Evolutionary conservation across 139 green algal genomes (phyloP), one percentile per base, ranked within the genome.

Genomic region (Chlamydomonas sphaeroides): DNA sequence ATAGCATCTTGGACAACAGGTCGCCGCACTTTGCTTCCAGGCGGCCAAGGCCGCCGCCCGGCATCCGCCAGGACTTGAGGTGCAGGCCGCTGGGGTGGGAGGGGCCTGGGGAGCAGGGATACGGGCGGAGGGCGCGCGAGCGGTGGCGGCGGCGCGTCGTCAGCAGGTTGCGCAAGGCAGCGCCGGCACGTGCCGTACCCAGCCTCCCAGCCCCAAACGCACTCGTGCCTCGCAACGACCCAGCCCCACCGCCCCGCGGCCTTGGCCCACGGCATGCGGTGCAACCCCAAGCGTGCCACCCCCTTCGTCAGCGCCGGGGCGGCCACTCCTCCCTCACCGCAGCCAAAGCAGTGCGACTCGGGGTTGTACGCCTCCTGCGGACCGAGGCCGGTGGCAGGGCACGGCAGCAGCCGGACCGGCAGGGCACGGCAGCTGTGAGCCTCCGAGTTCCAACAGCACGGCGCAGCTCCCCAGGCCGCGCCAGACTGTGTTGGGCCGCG

Each of bases 291-390:
- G 21, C 11, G 39, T 20, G 28, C 35, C n/a, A 5, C 2, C 8
- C 14, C 15, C 33, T 21, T 56, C 51, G 51, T 17, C 17, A 7
- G 51, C 14, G 51, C 18, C 15, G 63, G 18, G 17, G 6, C 15
- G 33, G 33, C 11, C 8, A 10, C 1, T 69, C 33, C 17, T n/a
- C 26, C 5, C 91, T 70, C 57, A 93, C 93, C 94, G 68, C 94
- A 98, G 25, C 94, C 94, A 71, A 93, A 98, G 70, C 94, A 98
- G 0, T 63, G 48, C 45, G 77, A 89, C 8, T 93, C 85, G 0
- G 93, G 92, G 2, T 91, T 96, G 86, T 96, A 96, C 0, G 92
- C 91, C 33, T 92, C 83, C 77, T 80, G 56, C 28, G 4, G 4
- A 5, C 26, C 30, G 11, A 65, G 30, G 28, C 35, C 21, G n/a